A percentile compares a stretch with the other conserved stretches of the same genome.
Evolutionary conservation across 1,139 yeast species (phyloP).

Genomic region (Diutina sp.): DNA sequence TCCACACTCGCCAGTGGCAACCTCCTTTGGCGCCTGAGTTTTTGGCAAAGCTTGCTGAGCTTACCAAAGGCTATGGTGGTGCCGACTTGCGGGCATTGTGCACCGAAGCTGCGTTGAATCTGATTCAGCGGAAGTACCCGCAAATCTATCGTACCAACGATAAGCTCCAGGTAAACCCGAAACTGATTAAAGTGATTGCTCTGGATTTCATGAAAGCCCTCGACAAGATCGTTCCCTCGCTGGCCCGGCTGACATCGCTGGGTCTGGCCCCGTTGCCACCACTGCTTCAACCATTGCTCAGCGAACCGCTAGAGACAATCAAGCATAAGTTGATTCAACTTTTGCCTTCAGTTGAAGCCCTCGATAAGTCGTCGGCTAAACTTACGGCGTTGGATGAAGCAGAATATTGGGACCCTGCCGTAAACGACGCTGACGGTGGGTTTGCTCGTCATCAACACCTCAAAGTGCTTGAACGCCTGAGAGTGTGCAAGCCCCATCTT

Average conservation of each 20-base stretch:
- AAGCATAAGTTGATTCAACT: conserved; percentile 38
- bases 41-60: conserved; percentile 52
- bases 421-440: conserved; percentile 49
- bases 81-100: conserved; percentile 92
- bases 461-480: conserved; percentile 43
- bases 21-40: conserved; percentile 54
- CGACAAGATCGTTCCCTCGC: conserved; percentile 82
- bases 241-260: conserved; percentile 72
- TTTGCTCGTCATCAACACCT: conserved; percentile 55
- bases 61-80: conserved; percentile 97
- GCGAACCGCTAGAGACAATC: conserved; percentile 33
- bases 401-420: conserved; percentile 45
- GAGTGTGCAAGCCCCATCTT: conserved; percentile 75
- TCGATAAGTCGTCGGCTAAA: conserved; percentile 19
- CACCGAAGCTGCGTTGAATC: conserved; percentile 88
- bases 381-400: conserved; percentile 62
- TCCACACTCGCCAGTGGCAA: conserved; percentile 84
- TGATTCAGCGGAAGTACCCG: conserved; percentile 87
- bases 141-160: conserved; percentile 76
- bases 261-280: conserved; percentile 74
- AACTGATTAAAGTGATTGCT: conserved; percentile 62
- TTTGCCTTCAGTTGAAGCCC: conserved; percentile 39
- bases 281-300: conserved; percentile 50
- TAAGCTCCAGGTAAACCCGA: conserved; percentile 63
- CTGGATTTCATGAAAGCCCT: conserved; percentile 80